Evolutionary conservation across 305 asterid species (phyloP).

Genomic region (Fraxinus platypoda): DNA sequence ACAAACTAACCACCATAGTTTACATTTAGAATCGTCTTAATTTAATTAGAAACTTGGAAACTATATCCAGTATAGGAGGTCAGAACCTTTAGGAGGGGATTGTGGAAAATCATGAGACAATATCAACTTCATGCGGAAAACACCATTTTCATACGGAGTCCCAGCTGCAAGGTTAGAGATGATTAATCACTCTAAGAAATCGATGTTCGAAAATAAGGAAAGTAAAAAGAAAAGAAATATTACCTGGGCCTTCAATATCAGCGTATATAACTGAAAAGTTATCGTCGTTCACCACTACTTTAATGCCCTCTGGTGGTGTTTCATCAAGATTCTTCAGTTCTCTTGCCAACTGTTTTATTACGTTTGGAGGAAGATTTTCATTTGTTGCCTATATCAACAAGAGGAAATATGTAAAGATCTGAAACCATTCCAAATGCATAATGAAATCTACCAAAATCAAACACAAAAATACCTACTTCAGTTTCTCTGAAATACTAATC

Average conservation of each 20-base stretch:
- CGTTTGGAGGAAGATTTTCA: slow-evolving; percentile 95
- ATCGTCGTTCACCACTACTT: slow-evolving; percentile 86
- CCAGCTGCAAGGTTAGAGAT: slow-evolving; percentile 66
- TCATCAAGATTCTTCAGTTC: slow-evolving; percentile 94
- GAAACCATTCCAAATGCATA: neutral
- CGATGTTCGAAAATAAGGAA: slow-evolving; percentile 11
- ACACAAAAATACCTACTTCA: neutral
- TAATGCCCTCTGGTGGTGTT: slow-evolving; percentile 95
- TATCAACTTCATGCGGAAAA: slow-evolving; percentile 88
- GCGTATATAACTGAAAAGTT: slow-evolving; percentile 82
- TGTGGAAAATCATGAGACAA: slow-evolving; percentile 90
- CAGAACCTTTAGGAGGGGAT: slow-evolving; percentile 85
- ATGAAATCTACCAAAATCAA: slow-evolving; percentile 8
- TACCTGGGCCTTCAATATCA: slow-evolving; percentile 98
- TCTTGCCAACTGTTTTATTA: slow-evolving; percentile 81
- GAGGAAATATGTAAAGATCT: slow-evolving; percentile 10
- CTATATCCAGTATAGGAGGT: slow-evolving; percentile 6
- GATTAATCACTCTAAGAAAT: slow-evolving; percentile 24
- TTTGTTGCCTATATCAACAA: slow-evolving; percentile 62
- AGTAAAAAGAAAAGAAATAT: slow-evolving; percentile 5
- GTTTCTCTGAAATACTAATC: neutral
- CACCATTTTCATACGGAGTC: slow-evolving; percentile 90
- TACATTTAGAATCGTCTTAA: neutral
- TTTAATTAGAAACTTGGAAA: neutral
- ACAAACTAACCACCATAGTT: neutral